These are phyloP conservation scores for Pontederia paniculata DNA, from an alignment of 176 grass and related monocot species.

Conservation along the genomic window DNA sequence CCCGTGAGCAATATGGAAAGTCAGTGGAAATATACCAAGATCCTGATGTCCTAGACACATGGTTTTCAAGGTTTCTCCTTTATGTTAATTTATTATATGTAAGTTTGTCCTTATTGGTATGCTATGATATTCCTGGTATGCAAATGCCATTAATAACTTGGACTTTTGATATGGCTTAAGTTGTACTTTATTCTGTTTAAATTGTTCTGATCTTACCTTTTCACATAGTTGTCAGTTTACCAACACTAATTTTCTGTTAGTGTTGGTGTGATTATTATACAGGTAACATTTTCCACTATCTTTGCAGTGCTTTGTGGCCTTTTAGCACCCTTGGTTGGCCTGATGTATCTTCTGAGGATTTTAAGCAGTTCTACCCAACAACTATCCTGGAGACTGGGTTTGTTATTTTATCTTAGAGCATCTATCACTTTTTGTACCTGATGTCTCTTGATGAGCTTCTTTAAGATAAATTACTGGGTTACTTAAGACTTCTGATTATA, in stretches of 20 bases:
- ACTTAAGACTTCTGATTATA: no score
- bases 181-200: no score
- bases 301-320: slow-evolving; percentile 85
- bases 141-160: no score
- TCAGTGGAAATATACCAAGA: slow-evolving; percentile 98
- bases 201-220: no score
- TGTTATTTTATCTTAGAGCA: slow-evolving; percentile 20
- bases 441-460: no score
- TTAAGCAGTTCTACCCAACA: slow-evolving; percentile 83
- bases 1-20: slow-evolving; percentile 76
- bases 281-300: slow-evolving; percentile 26
- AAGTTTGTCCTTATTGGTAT: neutral
- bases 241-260: no score
- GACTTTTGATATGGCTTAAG: no score
- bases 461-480: no score
- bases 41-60: slow-evolving; percentile 92
- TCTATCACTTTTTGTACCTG: neutral
- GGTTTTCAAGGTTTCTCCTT: slow-evolving; percentile 88
- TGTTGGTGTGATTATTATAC: slow-evolving; percentile 11
- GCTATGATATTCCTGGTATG: no score
- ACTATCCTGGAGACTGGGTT: slow-evolving; percentile 92
- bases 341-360: slow-evolving; percentile 67
- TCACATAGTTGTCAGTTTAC: no score
- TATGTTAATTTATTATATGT: neutral
- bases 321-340: slow-evolving; percentile 99